Evolutionary conservation across 257 asterid genomes (phyloP), one percentile per base, ranked within the genome.

Genomic region (Nicotiana tabacum): DNA sequence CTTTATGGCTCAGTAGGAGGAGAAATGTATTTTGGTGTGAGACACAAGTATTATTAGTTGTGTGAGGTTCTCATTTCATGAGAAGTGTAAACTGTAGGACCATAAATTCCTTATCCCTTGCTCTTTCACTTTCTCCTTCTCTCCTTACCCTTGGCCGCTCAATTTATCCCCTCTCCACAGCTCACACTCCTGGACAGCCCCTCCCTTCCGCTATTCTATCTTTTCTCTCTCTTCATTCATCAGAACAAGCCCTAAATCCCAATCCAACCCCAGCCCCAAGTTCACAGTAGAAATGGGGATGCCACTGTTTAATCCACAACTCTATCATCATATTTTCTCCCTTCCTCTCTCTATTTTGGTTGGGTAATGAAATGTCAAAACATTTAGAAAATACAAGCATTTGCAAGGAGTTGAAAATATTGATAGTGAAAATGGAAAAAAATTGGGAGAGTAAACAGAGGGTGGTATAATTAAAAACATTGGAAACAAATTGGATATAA

Each of bases 321-420:
- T 37, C 57, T n/a, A 9, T 69, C 33, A 69, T 39, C 56, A 18
- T 2, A 69, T 37, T 39, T 39, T 69, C 77, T 69, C 56, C 57
- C 56, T 69, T 69, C 77, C 57, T 37, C 77, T 17, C 77, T 37
- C 57, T 69, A n/a, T 69, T 69, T 37, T 69, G 77, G 39, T 69
- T 69, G 33, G 77, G 32, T 4, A 33, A 37, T 69, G 18, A 35
- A 69, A 18, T 2, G 43, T 69, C 18, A n/a, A 69, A 69, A 66
- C 10, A 39, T n/a, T 37, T 18, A 30, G 24, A 69, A 37, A 39
- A 12, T n/a, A 69, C 57, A 37, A 69, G 56, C 57, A 69, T 37
- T 39, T 37, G 67, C 56, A 15, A 69, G 57, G 53, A 69, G 21
- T 69, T 69, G 77, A 37, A 33, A 72, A 72, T 46, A 43, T 24